Conservation (phyloP, 306 rosid genomes). For the Pterocarpus santalinus region DNA sequence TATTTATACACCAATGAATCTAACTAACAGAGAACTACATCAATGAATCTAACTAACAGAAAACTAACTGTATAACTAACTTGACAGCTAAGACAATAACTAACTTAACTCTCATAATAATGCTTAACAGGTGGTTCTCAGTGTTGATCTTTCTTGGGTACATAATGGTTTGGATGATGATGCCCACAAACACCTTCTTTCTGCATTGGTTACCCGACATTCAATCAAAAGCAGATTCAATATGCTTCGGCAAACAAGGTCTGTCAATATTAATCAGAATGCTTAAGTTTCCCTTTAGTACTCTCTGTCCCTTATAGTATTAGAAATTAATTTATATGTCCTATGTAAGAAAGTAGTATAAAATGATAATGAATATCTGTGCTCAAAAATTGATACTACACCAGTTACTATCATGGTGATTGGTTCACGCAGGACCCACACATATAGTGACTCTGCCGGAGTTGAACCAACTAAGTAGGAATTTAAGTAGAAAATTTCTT, state of each 20-base stretch:
- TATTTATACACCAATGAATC: no score
- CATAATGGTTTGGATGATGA: conserved; percentile 57
- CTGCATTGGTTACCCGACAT: conserved; percentile 54
- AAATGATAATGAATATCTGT: no score
- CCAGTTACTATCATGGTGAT: not conserved
- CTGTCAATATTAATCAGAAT: conserved; percentile 18
- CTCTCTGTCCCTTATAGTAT: no score
- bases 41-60: no score
- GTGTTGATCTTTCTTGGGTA: conserved; percentile 58
- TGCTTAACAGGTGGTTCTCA: conserved; percentile 51
- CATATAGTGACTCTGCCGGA: no score
- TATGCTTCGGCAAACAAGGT: conserved; percentile 64
- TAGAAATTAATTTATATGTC: no score
- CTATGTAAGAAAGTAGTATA: no score
- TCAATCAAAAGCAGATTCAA: conserved; percentile 56
- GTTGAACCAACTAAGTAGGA: not conserved
- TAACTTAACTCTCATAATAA: no score
- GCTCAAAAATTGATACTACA: not conserved
- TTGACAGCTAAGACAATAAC: no score
- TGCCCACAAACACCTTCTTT: conserved; percentile 61
- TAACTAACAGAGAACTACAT: no score
- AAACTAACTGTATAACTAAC: no score
- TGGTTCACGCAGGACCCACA: not conserved
- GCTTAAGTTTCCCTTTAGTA: no score
- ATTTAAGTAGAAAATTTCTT: not conserved